These are phyloP conservation scores for Mycena belliarum DNA, from an alignment of 768 basidiomycete species.

Conservation along the genomic window DNA sequence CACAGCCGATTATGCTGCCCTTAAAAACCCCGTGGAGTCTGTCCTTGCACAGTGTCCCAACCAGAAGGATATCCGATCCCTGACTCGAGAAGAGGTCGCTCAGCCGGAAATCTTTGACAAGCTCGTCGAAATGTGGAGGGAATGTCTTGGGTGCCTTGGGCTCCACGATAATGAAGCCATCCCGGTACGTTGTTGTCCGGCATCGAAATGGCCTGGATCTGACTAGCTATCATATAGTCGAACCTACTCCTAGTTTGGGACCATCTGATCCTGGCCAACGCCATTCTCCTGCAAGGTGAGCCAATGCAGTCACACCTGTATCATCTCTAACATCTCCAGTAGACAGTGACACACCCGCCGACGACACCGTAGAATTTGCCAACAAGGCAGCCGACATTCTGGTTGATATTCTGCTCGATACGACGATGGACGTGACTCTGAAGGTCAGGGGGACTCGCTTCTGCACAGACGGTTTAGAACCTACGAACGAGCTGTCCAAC, in stretches of 20 bases:
- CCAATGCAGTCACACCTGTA: not conserved
- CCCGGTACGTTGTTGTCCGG: slow-evolving; percentile 45
- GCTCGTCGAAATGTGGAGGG: slow-evolving; percentile 56
- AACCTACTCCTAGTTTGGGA: slow-evolving; percentile 58
- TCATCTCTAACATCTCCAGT: slow-evolving; percentile 3
- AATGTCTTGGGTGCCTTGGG: slow-evolving; percentile 44
- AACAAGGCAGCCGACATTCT: slow-evolving; percentile 44
- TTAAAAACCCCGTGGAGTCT: slow-evolving; percentile 49
- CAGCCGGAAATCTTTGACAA: slow-evolving; percentile 53
- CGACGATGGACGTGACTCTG: slow-evolving; percentile 42
- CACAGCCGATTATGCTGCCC: slow-evolving; percentile 48
- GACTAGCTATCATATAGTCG: not conserved
- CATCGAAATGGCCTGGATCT: not conserved
- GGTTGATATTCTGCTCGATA: slow-evolving; percentile 48
- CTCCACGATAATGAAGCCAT: slow-evolving; percentile 44
- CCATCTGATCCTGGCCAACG: slow-evolving; percentile 52
- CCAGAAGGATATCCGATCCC: slow-evolving; percentile 53
- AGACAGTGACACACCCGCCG: slow-evolving; percentile 47
- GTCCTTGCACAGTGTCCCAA: slow-evolving; percentile 56
- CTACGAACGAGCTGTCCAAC: slow-evolving; percentile 32
- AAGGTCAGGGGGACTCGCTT: slow-evolving; percentile 24
- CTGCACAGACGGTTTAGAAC: slow-evolving; percentile 16
- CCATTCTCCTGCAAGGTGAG: slow-evolving; percentile 48
- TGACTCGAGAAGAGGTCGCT: slow-evolving; percentile 59
- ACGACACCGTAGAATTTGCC: slow-evolving; percentile 39